These are phyloP conservation scores for Tetrapisispora fleetii DNA, from an alignment of 805 yeast species.

Conservation along the genomic window DNA sequence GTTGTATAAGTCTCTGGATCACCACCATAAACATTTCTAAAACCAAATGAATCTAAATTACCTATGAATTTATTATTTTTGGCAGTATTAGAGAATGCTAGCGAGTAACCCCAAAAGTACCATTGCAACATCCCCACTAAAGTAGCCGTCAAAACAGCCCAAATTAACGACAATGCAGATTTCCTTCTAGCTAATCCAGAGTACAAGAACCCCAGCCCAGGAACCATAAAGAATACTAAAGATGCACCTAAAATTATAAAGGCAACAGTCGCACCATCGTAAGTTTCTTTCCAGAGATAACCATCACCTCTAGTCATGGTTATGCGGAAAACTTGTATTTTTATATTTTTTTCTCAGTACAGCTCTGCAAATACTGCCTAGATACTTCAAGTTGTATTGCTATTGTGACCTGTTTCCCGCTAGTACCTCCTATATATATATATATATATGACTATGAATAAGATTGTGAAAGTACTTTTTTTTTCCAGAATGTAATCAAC, in stretches of 20 bases:
- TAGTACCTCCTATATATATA: background rate
- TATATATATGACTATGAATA: background rate
- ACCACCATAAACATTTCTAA: constrained; percentile 52
- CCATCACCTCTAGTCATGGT: constrained; percentile 7
- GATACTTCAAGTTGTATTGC: too few species aligned
- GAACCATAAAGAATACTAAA: constrained; percentile 82
- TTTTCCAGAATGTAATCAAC: background rate
- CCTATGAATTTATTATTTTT: constrained; percentile 75
- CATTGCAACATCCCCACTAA: constrained; percentile 76
- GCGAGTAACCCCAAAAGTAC: constrained; percentile 98
- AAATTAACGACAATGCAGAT: constrained; percentile 78
- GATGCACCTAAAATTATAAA: constrained; percentile 54
- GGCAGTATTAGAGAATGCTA: constrained; percentile 76
- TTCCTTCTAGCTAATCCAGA: constrained; percentile 87
- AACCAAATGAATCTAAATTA: constrained; percentile 72
- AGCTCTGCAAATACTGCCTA: too few species aligned
- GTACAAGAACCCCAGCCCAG: constrained; percentile 87
- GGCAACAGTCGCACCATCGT: constrained; percentile 39
- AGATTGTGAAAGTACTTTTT: background rate
- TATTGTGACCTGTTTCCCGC: too few species aligned
- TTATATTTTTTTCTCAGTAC: too few species aligned
- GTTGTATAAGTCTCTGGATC: constrained; percentile 26
- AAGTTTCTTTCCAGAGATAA: constrained; percentile 26
- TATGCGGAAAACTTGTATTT: too few species aligned
- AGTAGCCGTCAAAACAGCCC: constrained; percentile 67